These are phyloP conservation scores for Moniliophthora roreri DNA, from an alignment of 1,284 basidiomycete genomes.

Conservation along the genomic window DNA sequence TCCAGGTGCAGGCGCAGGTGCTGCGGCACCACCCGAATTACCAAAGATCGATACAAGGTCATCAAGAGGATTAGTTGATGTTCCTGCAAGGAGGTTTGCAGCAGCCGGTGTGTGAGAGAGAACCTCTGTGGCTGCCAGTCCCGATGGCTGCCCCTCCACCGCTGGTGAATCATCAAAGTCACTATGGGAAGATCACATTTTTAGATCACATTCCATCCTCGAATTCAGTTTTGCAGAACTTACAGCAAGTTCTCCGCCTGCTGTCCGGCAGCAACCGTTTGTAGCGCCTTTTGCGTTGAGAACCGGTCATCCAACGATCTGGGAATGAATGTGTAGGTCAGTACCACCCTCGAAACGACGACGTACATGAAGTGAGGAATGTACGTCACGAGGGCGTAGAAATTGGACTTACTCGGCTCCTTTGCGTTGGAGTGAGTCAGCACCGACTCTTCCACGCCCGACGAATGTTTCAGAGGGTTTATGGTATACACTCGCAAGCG, in stretches of 20 bases:
- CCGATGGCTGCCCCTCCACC: constrained; percentile 62
- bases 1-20: constrained; percentile 22
- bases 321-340: constrained; percentile 7
- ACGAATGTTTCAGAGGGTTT: constrained; percentile 93
- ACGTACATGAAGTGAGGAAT: constrained; percentile 27
- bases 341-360: constrained; percentile 2
- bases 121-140: constrained; percentile 72
- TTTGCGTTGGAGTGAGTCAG: constrained; percentile 77
- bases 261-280: constrained; percentile 87
- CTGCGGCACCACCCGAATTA: constrained; percentile 12
- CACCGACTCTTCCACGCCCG: constrained; percentile 82
- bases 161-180: constrained; percentile 83
- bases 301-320: constrained; percentile 63
- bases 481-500: constrained; percentile 91
- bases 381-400: too few relatives aligned
- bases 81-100: constrained; percentile 65
- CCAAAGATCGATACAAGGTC: constrained; percentile 90
- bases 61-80: constrained; percentile 84
- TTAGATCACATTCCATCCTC: constrained; percentile 4
- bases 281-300: constrained; percentile 80
- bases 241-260: constrained; percentile 91
- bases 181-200: constrained; percentile 20
- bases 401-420: constrained; percentile 78
- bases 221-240: constrained; percentile 14
- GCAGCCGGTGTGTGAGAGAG: constrained; percentile 72